Percentiles rank a stretch among this genome's conserved stretches.
Evolutionary conservation across 257 asterid species (phyloP).

Genomic region (Rubia yunnanensis): DNA sequence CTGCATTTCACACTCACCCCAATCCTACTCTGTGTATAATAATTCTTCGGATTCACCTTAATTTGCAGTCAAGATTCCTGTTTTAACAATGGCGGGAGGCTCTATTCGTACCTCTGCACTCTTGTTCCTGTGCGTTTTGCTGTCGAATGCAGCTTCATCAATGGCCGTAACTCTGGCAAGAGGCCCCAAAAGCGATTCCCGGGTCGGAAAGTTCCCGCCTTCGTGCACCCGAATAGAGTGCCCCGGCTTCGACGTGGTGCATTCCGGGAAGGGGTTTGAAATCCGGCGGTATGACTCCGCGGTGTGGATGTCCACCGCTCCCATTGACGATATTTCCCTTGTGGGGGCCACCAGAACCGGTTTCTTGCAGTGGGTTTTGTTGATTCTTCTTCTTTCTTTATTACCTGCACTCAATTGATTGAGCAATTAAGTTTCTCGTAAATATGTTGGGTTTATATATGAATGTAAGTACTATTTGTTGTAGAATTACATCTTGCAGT

Average conservation of each 20-base stretch:
- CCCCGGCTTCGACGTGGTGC: slow-evolving; percentile 61
- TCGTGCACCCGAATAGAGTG: slow-evolving; percentile 76
- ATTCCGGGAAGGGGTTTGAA: slow-evolving; percentile 66
- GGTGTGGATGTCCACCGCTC: slow-evolving; percentile 65
- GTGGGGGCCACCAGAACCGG: slow-evolving; percentile 52
- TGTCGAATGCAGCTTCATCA: slow-evolving; percentile 21
- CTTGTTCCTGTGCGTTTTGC: slow-evolving; percentile 34
- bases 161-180: slow-evolving; percentile 7
- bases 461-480: background rate
- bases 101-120: slow-evolving; percentile 29
- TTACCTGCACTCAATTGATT: background rate
- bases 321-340: slow-evolving; percentile 62
- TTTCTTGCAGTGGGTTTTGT: slow-evolving; percentile 42
- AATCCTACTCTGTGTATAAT: background rate
- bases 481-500: background rate
- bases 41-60: background rate
- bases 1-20: background rate
- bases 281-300: slow-evolving; percentile 75
- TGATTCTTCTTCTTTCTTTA: background rate
- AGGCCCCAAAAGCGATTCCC: slow-evolving; percentile 5
- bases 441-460: too few species aligned
- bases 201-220: slow-evolving; percentile 48
- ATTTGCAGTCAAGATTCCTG: background rate
- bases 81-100: background rate
- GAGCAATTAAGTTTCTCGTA: too few species aligned